These are phyloP conservation scores for Nitzschia putrida DNA, from an alignment of 108 stramenopile genomes.

Conservation along the genomic window DNA sequence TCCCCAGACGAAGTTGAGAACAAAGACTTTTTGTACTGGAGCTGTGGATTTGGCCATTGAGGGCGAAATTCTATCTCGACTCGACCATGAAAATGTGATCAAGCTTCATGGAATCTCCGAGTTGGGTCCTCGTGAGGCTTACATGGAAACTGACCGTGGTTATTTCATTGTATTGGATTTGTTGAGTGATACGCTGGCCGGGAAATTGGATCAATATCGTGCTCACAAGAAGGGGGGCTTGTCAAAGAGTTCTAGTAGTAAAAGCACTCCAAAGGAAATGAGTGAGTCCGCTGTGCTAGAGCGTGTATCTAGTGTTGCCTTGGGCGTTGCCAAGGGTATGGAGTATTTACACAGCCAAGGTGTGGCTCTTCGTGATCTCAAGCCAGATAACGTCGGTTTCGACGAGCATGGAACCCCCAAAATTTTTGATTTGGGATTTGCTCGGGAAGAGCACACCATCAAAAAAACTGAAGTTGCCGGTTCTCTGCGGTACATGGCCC, in stretches of 20 bases:
- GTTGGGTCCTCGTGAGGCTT: constrained; percentile 21
- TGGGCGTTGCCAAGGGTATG: constrained; percentile 45
- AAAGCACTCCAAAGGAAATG: constrained; percentile 5
- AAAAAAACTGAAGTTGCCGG: constrained; percentile 48
- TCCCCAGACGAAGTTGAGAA: constrained; percentile 24
- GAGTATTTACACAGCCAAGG: constrained; percentile 53
- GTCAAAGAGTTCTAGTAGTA: background rate
- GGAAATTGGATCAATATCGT: constrained; percentile 44
- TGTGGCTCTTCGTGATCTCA: constrained; percentile 59
- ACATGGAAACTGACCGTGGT: constrained; percentile 36
- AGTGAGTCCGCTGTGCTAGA: constrained; percentile 13
- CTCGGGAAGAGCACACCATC: constrained; percentile 38
- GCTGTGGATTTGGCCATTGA: constrained; percentile 49
- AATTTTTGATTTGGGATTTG: constrained; percentile 66
- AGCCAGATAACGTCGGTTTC: constrained; percentile 70
- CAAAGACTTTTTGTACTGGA: constrained; percentile 28
- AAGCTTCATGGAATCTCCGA: constrained; percentile 35
- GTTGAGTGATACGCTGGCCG: constrained; percentile 46
- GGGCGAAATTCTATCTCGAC: constrained; percentile 37
- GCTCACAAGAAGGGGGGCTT: constrained; percentile 8
- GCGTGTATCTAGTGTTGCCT: constrained; percentile 34
- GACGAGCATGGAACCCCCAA: constrained; percentile 39
- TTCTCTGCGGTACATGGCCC: constrained; percentile 68
- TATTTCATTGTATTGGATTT: constrained; percentile 71
- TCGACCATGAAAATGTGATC: constrained; percentile 47